Conservation (phyloP, 2,329 filamentous ascomycete genomes). For the Sporothrix phasma region DNA sequence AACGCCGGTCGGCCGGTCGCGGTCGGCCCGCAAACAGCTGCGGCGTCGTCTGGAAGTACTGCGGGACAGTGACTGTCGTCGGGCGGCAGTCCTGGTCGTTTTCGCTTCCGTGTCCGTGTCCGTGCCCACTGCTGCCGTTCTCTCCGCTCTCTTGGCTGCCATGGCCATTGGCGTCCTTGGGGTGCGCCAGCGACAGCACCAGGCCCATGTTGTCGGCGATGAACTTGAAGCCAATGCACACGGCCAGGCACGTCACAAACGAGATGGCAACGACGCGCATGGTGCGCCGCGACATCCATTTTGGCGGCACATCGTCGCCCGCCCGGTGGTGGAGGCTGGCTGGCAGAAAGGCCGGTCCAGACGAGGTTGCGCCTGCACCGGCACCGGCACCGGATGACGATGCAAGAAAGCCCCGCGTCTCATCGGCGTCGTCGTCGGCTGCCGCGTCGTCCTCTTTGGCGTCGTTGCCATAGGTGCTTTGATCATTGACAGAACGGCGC, state of each 20-base stretch:
- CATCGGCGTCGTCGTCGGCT: conserved; percentile 6
- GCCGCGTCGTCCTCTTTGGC: conserved; percentile 3
- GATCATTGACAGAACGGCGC: neutral
- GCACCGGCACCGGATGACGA: neutral
- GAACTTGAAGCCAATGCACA: conserved; percentile 21
- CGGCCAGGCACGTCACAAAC: conserved; percentile 19
- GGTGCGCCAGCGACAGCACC: conserved; percentile 8
- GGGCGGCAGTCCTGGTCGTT: conserved; percentile 18
- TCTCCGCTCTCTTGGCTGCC: neutral
- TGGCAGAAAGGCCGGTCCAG: neutral
- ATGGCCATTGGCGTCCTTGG: neutral
- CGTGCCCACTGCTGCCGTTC: too few relatives aligned
- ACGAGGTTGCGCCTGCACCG: neutral
- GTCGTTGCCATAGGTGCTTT: neutral
- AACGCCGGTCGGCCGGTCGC: conserved; percentile 61
- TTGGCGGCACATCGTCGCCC: conserved; percentile 7
- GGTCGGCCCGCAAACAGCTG: conserved; percentile 53
- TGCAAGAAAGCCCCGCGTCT: conserved; percentile 12
- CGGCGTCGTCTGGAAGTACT: conserved; percentile 54
- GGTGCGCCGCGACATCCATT: conserved; percentile 13
- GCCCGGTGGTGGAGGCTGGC: conserved; percentile 10
- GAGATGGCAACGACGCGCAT: conserved; percentile 18
- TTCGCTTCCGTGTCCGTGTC: too few relatives aligned
- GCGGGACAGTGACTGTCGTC: conserved; percentile 34
- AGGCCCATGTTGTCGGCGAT: conserved; percentile 18